Percentiles rank a stretch among this genome's conserved stretches.
Conservation (phyloP, 305 asterid species). For the Solanum chacoense region DNA sequence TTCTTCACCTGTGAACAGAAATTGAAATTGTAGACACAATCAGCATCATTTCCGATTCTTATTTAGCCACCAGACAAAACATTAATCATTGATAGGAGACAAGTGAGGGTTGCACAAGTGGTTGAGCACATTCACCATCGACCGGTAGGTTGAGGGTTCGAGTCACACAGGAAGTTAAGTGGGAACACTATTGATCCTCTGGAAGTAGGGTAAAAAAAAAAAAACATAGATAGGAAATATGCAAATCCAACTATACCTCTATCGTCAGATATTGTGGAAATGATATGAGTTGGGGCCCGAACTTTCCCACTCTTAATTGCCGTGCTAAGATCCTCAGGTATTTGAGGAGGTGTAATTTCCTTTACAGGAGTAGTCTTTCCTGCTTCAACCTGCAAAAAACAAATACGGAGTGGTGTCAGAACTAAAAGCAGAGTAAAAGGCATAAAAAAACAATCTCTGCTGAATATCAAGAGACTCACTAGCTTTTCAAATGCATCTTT, state of each 20-base stretch:
- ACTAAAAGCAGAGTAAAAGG: not conserved
- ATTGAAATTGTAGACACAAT: slow-evolving; percentile 5
- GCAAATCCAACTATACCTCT: slow-evolving; percentile 43
- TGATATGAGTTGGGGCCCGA: slow-evolving; percentile 96
- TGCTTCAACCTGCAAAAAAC: slow-evolving; percentile 42
- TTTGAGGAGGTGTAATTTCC: slow-evolving; percentile 89
- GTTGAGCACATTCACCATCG: not conserved
- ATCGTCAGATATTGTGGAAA: slow-evolving; percentile 95
- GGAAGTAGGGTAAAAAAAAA: not conserved
- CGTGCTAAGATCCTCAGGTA: slow-evolving; percentile 86
- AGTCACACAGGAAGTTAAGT: not conserved
- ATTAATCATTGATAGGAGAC: not conserved
- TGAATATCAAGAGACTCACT: slow-evolving; percentile 25
- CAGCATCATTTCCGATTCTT: not conserved
- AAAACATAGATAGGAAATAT: not conserved
- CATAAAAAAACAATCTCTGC: not conserved
- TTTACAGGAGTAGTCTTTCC: slow-evolving; percentile 69
- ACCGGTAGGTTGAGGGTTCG: not conserved
- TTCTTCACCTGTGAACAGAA: slow-evolving; percentile 74
- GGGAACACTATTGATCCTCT: not conserved
- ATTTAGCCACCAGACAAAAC: not conserved
- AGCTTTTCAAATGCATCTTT: slow-evolving; percentile 66
- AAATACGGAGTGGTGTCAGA: slow-evolving; percentile 2
- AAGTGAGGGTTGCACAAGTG: not conserved
- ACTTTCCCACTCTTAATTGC: slow-evolving; percentile 98